Evolutionary conservation across 2,329 filamentous ascomycete species (phyloP), one percentile per base, ranked within the genome.

Genomic region (Graphiopsis chlorocephala): DNA sequence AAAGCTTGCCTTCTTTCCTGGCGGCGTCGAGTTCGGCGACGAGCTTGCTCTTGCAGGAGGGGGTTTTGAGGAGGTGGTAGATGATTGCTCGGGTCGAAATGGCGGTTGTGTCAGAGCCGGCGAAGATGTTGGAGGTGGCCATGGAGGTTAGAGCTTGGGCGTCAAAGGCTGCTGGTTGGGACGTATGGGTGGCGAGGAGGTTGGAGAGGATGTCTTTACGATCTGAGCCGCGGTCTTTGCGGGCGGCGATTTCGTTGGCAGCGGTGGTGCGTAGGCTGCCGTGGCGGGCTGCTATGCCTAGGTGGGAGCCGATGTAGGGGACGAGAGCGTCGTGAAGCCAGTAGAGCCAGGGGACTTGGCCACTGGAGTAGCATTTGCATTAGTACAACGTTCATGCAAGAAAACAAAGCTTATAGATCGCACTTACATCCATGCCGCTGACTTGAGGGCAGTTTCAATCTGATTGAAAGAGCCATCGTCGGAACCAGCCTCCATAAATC

Each of bases 121-220:
- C 80, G 29, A 77, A 69, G 63, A 82, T 61, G n/a, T 65, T 61
- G 20, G 53, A 73, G 2, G 75, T 79, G 65, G 79, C 76, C 56
- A 79, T 64, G 17, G 77, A 66, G 2, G 74, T 74, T 65, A 81
- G 79, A 65, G 70, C 77, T 73, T 71, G 79, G 69, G 66, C 77
- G 59, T 77, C 73, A 63, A 80, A 76, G 15, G 76, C 71, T 65
- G 80, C 68, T 17, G 74, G 28, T 71, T 77, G 66, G 65, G 71
- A 65, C 0, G 82, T 68, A 68, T 77, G 77, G 67, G 82, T 78
- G 3, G 74, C 71, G 12, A 83, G 74, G 65, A 84, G 83, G 2
- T 79, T 80, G 1, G 79, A 80, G 12, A 85, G 76, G 82, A 85
- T 85, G 66, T 85, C 83, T 58, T 73, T 70, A 52, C 72, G 72